Conservation (phyloP, 768 basidiomycete species). For the Lactarius sp. region DNA sequence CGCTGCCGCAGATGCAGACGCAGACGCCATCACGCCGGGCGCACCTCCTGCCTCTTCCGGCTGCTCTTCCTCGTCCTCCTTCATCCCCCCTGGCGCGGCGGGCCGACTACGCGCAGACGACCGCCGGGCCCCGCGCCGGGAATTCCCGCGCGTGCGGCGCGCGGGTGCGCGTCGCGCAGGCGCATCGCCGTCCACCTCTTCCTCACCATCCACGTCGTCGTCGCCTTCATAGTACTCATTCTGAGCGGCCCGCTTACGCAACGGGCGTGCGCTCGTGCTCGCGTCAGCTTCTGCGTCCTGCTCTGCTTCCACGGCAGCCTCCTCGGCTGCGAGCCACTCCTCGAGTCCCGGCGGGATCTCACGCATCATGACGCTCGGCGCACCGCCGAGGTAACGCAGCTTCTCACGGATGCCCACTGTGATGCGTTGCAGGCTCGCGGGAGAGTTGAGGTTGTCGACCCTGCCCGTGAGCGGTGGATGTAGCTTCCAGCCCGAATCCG, state of each 20-base stretch:
- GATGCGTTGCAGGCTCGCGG: constrained; percentile 79
- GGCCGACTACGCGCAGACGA: background rate
- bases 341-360: constrained; percentile 92
- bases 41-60: constrained; percentile 37
- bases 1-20: background rate
- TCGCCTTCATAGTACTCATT: constrained; percentile 77
- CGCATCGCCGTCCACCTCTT: constrained; percentile 35
- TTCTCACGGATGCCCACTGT: constrained; percentile 82
- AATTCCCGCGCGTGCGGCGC: constrained; percentile 23
- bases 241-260: constrained; percentile 40
- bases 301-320: constrained; percentile 63
- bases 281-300: constrained; percentile 63
- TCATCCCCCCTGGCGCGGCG: constrained; percentile 18
- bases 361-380: constrained; percentile 95
- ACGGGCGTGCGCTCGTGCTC: constrained; percentile 49
- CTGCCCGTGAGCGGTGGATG: constrained; percentile 90
- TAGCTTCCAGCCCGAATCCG: constrained; percentile 85
- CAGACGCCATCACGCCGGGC: constrained; percentile 1
- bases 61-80: constrained; percentile 31
- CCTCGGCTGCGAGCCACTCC: constrained; percentile 60
- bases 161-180: constrained; percentile 29
- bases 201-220: constrained; percentile 46
- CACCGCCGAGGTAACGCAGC: constrained; percentile 87
- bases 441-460: constrained; percentile 89
- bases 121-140: constrained; percentile 27